Base-by-base conservation (phyloP, 768 basidiomycete genomes). In the Brasilioporus rufonigricans region DNA sequence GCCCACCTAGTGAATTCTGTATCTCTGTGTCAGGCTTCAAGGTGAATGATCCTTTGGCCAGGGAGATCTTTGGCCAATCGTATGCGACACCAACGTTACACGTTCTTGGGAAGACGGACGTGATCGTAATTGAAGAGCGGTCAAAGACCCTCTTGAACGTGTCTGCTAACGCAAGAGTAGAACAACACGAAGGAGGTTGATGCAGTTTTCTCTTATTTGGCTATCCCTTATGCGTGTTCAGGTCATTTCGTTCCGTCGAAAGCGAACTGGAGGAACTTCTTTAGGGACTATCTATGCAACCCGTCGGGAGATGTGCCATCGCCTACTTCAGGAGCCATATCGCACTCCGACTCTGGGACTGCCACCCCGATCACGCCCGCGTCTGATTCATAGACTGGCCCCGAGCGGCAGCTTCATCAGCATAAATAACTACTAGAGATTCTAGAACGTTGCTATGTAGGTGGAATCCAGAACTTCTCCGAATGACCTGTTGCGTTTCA, bases 181-280 rank as follows among this genome's bases (percentile, higher is more conserved):
- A 90, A 65, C 79, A 78, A 59, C 92, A 94, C 53, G 82, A 84
- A 24, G 92, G 92, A 50, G 92, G 92, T 91, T 53, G 29, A 85
- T 71, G 19, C 39, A 6, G n/a, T 38, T 39, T 16, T 48, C 18
- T 46, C 49, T 45, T 40, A 14, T 35, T 24, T 44, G 16, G 6
- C 45, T 13, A 26, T 48, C 44, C 26, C 21, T 59, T 39, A 65
- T 7, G 5, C 10, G 14, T 46, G 11, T 31, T 21, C 60, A 92
- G 91, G 90, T 9, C 91, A 94, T 68, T 91, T 91, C 60, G 84
- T 93, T 4, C 92, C 92, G 2, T 86, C 84, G 11, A 89, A 87
- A 61, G 82, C 80, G 1, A 78, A 73, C 40, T 94, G 90, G 91
- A 78, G 87, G 29, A 80, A 78, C 61, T 93, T 94, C 70, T 73